Conservation (phyloP, 176 grass and related monocot species). For the maize (Zea mays) region DNA sequence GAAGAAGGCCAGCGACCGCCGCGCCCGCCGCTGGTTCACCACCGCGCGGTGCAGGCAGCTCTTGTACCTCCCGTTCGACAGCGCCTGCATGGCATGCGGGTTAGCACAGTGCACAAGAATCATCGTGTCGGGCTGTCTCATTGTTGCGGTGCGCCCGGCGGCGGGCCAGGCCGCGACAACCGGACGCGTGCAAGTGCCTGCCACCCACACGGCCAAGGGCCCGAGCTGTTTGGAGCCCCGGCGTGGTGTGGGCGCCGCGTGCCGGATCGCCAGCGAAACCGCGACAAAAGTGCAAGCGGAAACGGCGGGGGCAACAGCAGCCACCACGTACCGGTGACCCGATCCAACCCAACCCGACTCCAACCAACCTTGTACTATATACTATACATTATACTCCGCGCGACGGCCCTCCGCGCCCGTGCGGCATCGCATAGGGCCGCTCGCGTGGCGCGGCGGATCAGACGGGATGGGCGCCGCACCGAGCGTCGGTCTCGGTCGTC, state of each 20-base stretch:
- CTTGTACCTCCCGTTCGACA: slow-evolving; percentile 88
- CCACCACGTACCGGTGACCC: not conserved
- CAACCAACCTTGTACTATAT: not conserved
- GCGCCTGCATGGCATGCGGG: slow-evolving; percentile 44
- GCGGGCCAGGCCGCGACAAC: not conserved
- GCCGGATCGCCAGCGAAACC: slow-evolving; percentile 14
- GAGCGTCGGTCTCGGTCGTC: not conserved
- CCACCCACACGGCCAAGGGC: not conserved
- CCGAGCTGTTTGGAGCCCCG: slow-evolving; percentile 4
- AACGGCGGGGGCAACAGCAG: not conserved
- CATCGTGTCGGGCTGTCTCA: not conserved
- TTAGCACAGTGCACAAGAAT: not conserved
- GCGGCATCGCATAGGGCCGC: not conserved
- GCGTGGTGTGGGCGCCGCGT: slow-evolving; percentile 8
- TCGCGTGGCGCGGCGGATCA: not conserved
- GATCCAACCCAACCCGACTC: not conserved
- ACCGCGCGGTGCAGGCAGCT: slow-evolving; percentile 92
- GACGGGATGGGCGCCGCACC: not conserved
- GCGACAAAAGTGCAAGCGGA: not conserved
- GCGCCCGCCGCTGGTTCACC: slow-evolving; percentile 65
- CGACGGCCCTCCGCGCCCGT: not conserved
- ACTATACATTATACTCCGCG: not conserved
- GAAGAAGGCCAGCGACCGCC: slow-evolving; percentile 91
- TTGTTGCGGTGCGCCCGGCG: too few species aligned
- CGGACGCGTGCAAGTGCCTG: too few species aligned